Evolutionary conservation across 2,329 filamentous ascomycete genomes (phyloP).

Genomic region (Onygenales sp.): DNA sequence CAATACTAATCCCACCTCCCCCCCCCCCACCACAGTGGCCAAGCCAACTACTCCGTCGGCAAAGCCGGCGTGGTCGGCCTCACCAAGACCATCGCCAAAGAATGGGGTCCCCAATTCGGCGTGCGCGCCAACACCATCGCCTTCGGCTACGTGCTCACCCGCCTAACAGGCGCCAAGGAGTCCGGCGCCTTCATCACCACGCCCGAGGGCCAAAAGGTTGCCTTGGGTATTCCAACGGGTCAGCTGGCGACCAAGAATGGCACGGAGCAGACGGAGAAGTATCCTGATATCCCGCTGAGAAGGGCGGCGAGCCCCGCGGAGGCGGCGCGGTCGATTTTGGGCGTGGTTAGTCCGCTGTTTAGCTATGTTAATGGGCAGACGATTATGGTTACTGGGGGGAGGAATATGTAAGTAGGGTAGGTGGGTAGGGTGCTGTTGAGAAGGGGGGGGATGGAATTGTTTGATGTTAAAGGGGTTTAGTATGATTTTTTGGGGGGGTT

Average conservation of each 20-base stretch:
- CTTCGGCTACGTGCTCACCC: conserved; percentile 71
- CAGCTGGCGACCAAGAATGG: conserved; percentile 33
- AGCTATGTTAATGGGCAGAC: conserved; percentile 82
- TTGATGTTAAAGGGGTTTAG: background rate
- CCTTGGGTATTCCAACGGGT: conserved; percentile 61
- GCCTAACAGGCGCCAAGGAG: conserved; percentile 77
- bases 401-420: conserved; percentile 43
- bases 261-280: conserved; percentile 23
- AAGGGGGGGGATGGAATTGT: background rate
- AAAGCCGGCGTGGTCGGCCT: conserved; percentile 77
- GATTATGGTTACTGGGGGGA: conserved; percentile 73
- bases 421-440: background rate
- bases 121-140: conserved; percentile 76
- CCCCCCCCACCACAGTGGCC: conserved; percentile 47
- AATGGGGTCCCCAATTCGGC: conserved; percentile 79
- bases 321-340: conserved; percentile 67
- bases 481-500: background rate
- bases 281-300: conserved; percentile 67
- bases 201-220: conserved; percentile 65
- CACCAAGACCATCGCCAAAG: conserved; percentile 82
- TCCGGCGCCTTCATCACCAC: conserved; percentile 69
- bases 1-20: background rate
- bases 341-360: conserved; percentile 71
- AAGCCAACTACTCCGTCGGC: conserved; percentile 77
- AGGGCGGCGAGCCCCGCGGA: conserved; percentile 70